Percentiles rank a stretch among this genome's conserved stretches.
These are phyloP conservation scores for Penicillium sp. DNA, from an alignment of 2,329 filamentous ascomycete genomes.

Conservation along the genomic window DNA sequence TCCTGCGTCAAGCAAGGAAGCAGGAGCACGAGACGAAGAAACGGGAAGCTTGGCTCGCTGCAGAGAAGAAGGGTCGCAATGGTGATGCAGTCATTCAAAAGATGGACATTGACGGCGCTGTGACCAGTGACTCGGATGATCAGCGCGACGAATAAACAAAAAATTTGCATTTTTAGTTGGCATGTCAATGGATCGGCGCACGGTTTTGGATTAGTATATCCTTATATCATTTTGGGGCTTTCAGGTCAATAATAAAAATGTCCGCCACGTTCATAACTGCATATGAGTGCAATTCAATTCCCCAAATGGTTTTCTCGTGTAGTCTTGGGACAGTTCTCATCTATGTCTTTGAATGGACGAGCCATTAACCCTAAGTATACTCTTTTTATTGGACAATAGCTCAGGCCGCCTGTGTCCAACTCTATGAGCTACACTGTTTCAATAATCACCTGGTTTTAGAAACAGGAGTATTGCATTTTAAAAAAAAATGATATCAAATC, in stretches of 20 bases:
- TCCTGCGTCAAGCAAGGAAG: slow-evolving; percentile 37
- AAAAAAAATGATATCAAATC: not conserved
- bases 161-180: slow-evolving; percentile 1
- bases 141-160: slow-evolving; percentile 33
- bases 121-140: slow-evolving; percentile 39
- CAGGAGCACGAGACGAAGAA: slow-evolving; percentile 41
- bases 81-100: slow-evolving; percentile 40
- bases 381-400: not conserved
- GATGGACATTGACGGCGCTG: slow-evolving; percentile 36
- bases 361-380: not conserved
- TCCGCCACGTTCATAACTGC: not conserved
- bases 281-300: not conserved
- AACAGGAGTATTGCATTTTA: not conserved
- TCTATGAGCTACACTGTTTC: not conserved
- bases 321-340: not conserved
- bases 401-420: not conserved
- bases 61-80: slow-evolving; percentile 45
- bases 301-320: not conserved
- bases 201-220: slow-evolving; percentile 6
- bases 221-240: slow-evolving; percentile 6
- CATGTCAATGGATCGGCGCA: slow-evolving; percentile 8
- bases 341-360: not conserved
- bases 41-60: slow-evolving; percentile 46
- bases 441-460: not conserved
- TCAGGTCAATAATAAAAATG: slow-evolving; percentile 2